These are phyloP conservation scores for Polytolypa hystricis DNA, from an alignment of 2,329 filamentous ascomycete genomes.

Conservation along the genomic window DNA sequence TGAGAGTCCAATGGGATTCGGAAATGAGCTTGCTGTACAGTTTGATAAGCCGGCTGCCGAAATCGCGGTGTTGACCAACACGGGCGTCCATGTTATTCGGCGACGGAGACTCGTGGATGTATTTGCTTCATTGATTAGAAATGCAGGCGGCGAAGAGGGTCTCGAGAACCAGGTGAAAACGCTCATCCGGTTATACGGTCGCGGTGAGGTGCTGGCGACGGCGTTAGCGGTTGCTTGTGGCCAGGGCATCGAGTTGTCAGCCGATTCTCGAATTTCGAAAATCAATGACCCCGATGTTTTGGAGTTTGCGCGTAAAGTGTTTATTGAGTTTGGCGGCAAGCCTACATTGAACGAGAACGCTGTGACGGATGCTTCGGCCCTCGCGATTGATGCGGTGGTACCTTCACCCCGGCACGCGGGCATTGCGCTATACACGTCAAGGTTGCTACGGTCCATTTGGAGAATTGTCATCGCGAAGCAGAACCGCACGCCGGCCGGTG, in stretches of 20 bases:
- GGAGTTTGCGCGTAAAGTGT: constrained; percentile 72
- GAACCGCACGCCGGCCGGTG: constrained; percentile 44
- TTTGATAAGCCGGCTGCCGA: constrained; percentile 76
- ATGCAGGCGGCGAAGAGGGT: constrained; percentile 59
- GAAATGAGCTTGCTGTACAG: constrained; percentile 92
- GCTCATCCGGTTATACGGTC: constrained; percentile 76
- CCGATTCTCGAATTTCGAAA: constrained; percentile 57
- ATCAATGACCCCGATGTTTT: constrained; percentile 75
- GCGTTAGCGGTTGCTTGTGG: constrained; percentile 91
- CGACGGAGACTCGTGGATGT: constrained; percentile 80
- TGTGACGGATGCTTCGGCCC: constrained; percentile 45
- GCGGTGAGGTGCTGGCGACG: constrained; percentile 78
- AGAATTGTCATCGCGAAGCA: constrained; percentile 60
- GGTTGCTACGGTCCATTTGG: constrained; percentile 85
- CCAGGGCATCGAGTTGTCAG: constrained; percentile 70
- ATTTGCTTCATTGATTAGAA: constrained; percentile 71
- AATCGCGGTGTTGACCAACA: constrained; percentile 83
- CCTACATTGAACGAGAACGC: constrained; percentile 73
- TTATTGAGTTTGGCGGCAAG: constrained; percentile 86
- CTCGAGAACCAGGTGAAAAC: constrained; percentile 70
- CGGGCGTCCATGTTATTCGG: constrained; percentile 75
- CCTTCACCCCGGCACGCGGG: constrained; percentile 86
- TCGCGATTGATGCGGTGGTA: constrained; percentile 69
- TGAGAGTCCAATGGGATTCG: constrained; percentile 63
- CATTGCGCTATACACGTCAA: constrained; percentile 73